Percentiles rank a stretch among this genome's conserved stretches.
These are phyloP conservation scores for Phycomyces blakesleeanus DNA, from an alignment of 192 early-diverging fungal genomes.

Conservation along the genomic window DNA sequence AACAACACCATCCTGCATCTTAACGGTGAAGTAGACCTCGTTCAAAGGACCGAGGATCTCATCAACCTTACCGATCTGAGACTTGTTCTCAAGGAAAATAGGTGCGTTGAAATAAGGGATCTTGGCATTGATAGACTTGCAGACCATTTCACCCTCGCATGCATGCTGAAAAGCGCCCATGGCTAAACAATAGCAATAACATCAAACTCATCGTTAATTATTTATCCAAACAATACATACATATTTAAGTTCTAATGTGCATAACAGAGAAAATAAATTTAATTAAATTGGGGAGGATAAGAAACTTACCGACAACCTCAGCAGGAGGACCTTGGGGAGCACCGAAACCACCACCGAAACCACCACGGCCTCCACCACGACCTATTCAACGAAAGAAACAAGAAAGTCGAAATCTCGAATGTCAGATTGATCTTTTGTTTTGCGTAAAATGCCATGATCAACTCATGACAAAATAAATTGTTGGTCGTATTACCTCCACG, in stretches of 20 bases:
- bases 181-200: constrained; percentile 39
- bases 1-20: constrained; percentile 88
- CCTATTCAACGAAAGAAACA: neutral
- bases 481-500: constrained; percentile 4
- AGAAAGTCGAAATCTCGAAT: neutral
- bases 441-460: neutral
- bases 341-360: constrained; percentile 9
- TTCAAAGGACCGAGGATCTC: constrained; percentile 98
- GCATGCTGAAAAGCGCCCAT: constrained; percentile 90
- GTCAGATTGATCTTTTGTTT: neutral
- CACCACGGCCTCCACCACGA: constrained; percentile 4
- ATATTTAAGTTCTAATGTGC: neutral
- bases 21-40: constrained; percentile 97
- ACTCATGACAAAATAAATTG: neutral
- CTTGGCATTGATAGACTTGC: constrained; percentile 81
- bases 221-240: neutral
- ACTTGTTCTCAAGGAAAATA: constrained; percentile 97
- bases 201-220: neutral
- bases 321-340: constrained; percentile 11
- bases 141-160: constrained; percentile 98
- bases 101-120: constrained; percentile 99
- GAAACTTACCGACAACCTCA: constrained; percentile 35
- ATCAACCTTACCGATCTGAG: constrained; percentile 98
- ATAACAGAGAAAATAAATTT: neutral
- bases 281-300: too few relatives aligned